phyloP scores from a whole-genome alignment of 2,329 filamentous ascomycete species.

The Alternaria panax region DNA sequence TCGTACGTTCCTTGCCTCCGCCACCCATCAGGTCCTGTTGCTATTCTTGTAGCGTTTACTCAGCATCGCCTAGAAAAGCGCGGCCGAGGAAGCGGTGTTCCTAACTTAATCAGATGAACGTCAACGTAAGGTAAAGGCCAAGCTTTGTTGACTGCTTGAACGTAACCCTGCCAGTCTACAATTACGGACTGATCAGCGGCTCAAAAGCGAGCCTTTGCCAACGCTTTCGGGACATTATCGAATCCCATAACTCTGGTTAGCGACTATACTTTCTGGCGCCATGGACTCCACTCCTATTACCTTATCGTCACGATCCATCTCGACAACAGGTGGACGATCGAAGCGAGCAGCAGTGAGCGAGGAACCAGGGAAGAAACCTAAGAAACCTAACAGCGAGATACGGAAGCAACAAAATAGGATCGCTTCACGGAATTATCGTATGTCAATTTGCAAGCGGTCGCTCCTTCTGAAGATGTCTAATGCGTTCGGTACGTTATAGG shows the following conservation, averaged over 20 bases:
- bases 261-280: slow-evolving; percentile 28
- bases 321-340: slow-evolving; percentile 17
- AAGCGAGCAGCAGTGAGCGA: slow-evolving; percentile 12
- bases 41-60: slow-evolving; percentile 42
- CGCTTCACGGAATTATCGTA: slow-evolving; percentile 49
- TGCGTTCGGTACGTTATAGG: slow-evolving; percentile 23
- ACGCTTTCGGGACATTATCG: slow-evolving; percentile 14
- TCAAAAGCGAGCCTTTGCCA: slow-evolving; percentile 29
- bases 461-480: slow-evolving; percentile 15
- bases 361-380: slow-evolving; percentile 34
- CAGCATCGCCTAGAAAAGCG: slow-evolving; percentile 35
- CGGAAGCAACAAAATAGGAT: slow-evolving; percentile 50
- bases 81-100: slow-evolving; percentile 20
- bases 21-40: slow-evolving; percentile 14
- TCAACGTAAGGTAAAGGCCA: slow-evolving; percentile 20
- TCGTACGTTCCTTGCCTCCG: slow-evolving; percentile 25
- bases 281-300: slow-evolving; percentile 25
- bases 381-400: slow-evolving; percentile 48
- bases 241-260: slow-evolving; percentile 13
- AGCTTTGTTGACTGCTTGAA: slow-evolving; percentile 19
- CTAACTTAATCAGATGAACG: slow-evolving; percentile 23
- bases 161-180: slow-evolving; percentile 27
- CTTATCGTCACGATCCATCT: slow-evolving; percentile 15
- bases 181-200: slow-evolving; percentile 20
- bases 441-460: slow-evolving; percentile 2